Conservation (phyloP, 2,329 filamentous ascomycete species). For the Alternaria sp. region DNA sequence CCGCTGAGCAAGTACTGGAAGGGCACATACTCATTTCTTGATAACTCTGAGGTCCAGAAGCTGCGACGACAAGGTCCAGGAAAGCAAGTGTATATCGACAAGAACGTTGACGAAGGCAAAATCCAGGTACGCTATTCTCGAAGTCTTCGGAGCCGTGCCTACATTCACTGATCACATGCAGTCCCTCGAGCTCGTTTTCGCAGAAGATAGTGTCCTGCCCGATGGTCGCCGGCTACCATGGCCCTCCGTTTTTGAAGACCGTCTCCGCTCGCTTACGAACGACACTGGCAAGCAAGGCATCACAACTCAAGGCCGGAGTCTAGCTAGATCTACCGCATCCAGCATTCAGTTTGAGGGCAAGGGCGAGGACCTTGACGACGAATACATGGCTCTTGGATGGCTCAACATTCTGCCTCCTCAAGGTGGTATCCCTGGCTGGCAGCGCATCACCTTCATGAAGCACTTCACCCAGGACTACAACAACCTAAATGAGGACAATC, state of each 20-base stretch:
- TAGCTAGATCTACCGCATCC: constrained; percentile 10
- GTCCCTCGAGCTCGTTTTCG: constrained; percentile 47
- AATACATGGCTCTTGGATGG: constrained; percentile 54
- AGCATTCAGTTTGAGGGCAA: constrained; percentile 50
- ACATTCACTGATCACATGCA: constrained; percentile 29
- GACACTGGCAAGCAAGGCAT: constrained; percentile 5
- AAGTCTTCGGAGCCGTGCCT: not conserved
- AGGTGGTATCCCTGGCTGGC: constrained; percentile 59
- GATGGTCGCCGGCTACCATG: constrained; percentile 38
- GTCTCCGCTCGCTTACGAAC: constrained; percentile 48
- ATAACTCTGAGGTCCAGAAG: constrained; percentile 26
- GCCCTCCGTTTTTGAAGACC: constrained; percentile 52
- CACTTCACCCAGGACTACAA: constrained; percentile 51
- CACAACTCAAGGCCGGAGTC: constrained; percentile 20
- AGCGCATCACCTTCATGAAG: constrained; percentile 64
- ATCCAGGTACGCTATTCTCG: constrained; percentile 34
- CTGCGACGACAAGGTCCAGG: constrained; percentile 34
- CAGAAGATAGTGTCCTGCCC: constrained; percentile 9
- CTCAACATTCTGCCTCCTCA: constrained; percentile 61
- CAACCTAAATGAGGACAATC: constrained; percentile 40
- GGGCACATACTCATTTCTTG: constrained; percentile 58
- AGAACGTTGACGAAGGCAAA: constrained; percentile 39
- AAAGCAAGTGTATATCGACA: constrained; percentile 38
- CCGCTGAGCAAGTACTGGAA: constrained; percentile 59
- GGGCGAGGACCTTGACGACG: constrained; percentile 49